Evolutionary conservation across 257 asterid species (phyloP).

Genomic region (Agastache rugosa): DNA sequence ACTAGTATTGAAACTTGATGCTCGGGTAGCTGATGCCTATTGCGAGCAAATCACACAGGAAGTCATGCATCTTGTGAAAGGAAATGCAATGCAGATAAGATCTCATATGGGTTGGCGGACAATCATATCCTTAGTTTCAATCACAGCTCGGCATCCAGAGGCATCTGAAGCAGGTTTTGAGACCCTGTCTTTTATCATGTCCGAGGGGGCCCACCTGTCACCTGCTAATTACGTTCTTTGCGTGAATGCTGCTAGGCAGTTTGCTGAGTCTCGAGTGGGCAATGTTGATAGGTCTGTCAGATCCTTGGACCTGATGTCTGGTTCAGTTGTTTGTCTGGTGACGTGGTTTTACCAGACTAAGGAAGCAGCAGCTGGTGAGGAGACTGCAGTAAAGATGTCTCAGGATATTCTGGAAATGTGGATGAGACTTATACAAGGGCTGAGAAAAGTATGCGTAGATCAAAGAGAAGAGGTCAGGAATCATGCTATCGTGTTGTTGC

Average conservation of each 20-base stretch:
- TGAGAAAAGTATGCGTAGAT: conserved; percentile 79
- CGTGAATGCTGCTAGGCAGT: conserved; percentile 83
- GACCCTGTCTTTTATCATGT: conserved; percentile 79
- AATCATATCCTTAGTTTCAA: conserved; percentile 78
- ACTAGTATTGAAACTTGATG: conserved; percentile 85
- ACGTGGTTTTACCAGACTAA: conserved; percentile 73
- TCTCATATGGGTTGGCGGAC: conserved; percentile 94
- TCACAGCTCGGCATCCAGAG: conserved; percentile 95
- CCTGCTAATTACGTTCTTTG: conserved; percentile 92
- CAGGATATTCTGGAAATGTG: conserved; percentile 93
- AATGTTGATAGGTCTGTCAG: conserved; percentile 68
- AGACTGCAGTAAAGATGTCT: conserved; percentile 70
- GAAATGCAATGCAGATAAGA: conserved; percentile 87
- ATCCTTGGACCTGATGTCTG: conserved; percentile 88
- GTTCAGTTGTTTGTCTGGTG: conserved; percentile 73
- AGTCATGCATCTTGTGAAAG: conserved; percentile 88
- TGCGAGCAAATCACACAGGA: conserved; percentile 93
- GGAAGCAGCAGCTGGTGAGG: conserved; percentile 69
- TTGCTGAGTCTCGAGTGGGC: conserved; percentile 90
- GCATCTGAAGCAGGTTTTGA: conserved; percentile 94
- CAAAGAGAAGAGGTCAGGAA: conserved; percentile 85
- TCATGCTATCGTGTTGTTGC: conserved; percentile 71
- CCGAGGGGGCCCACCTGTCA: conserved; percentile 80
- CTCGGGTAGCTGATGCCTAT: conserved; percentile 95
- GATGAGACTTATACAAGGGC: conserved; percentile 86